These are phyloP conservation scores for Penicillium turbatum DNA, from an alignment of 495 filamentous ascomycete species.

Conservation along the genomic window DNA sequence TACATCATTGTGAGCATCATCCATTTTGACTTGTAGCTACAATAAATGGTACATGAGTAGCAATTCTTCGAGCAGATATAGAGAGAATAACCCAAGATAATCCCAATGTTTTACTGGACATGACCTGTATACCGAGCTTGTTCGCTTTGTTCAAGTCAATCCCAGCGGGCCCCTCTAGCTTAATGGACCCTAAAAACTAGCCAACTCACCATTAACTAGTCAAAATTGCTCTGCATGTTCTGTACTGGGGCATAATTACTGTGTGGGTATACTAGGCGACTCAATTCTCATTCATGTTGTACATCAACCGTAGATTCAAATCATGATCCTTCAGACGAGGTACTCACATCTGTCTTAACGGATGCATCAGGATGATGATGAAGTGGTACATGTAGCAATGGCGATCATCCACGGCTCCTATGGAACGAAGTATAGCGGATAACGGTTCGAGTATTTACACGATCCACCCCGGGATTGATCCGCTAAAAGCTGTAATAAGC, in stretches of 20 bases:
- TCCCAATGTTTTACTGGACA: neutral
- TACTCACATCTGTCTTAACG: neutral
- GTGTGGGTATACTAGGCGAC: neutral
- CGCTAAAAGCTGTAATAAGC: neutral
- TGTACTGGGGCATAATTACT: neutral
- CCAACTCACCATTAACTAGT: slow-evolving; percentile 1
- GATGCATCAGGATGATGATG: slow-evolving; percentile 18
- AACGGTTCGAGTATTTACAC: slow-evolving; percentile 2
- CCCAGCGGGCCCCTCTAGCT: slow-evolving; percentile 6
- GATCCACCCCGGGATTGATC: neutral
- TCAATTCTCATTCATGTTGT: neutral
- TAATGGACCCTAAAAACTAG: slow-evolving; percentile 12
- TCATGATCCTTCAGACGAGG: neutral
- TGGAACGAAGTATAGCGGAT: slow-evolving; percentile 1
- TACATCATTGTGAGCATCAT: slow-evolving; percentile 40
- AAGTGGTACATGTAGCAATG: slow-evolving; percentile 22
- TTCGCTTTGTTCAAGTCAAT: neutral
- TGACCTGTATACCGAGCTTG: neutral
- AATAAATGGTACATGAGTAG: neutral
- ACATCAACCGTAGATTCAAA: neutral
- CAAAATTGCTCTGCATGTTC: neutral
- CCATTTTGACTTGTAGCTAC: slow-evolving; percentile 14
- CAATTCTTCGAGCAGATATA: neutral
- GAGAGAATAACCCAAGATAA: neutral
- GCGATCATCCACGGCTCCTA: slow-evolving; percentile 25